phyloP scores from a whole-genome alignment of 2,329 filamentous ascomycete species.

The Apiospora sp. region DNA sequence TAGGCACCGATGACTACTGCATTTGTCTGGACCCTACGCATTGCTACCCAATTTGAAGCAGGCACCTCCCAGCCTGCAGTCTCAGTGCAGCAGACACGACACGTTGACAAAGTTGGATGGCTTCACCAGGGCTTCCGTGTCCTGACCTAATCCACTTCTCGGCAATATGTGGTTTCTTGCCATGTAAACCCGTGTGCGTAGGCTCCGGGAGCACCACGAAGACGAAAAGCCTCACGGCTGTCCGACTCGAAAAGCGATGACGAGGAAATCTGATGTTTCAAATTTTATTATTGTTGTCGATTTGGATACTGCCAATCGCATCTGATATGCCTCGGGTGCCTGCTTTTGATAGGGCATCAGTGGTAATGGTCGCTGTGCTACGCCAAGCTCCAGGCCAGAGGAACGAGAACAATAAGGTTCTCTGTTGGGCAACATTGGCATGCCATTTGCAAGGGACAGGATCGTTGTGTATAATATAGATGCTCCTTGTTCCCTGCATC shows the following conservation, averaged over 20 bases:
- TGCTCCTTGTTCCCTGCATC: slow-evolving; percentile 13
- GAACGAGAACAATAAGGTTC: slow-evolving; percentile 6
- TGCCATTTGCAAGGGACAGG: background rate
- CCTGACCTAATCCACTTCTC: slow-evolving; percentile 16
- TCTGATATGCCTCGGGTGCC: background rate
- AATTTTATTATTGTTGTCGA: background rate
- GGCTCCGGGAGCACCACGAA: slow-evolving; percentile 3
- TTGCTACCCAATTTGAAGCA: slow-evolving; percentile 53
- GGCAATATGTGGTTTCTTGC: slow-evolving; percentile 9
- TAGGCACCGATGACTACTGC: slow-evolving; percentile 40
- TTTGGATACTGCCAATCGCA: slow-evolving; percentile 6
- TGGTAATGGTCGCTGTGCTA: background rate
- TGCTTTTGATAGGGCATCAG: slow-evolving; percentile 4
- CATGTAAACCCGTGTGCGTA: background rate
- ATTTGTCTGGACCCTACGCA: slow-evolving; percentile 48
- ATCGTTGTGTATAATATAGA: background rate
- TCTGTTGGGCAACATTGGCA: slow-evolving; percentile 18
- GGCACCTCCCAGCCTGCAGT: slow-evolving; percentile 33
- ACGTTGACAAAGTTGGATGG: slow-evolving; percentile 29
- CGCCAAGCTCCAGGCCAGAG: background rate
- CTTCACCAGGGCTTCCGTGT: slow-evolving; percentile 4
- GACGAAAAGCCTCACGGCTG: background rate
- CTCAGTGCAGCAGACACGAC: slow-evolving; percentile 34
- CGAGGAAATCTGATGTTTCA: background rate
- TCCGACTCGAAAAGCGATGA: background rate